These are phyloP conservation scores for Triticum dicoccoides DNA, from an alignment of 176 grass and related monocot genomes.

Conservation along the genomic window DNA sequence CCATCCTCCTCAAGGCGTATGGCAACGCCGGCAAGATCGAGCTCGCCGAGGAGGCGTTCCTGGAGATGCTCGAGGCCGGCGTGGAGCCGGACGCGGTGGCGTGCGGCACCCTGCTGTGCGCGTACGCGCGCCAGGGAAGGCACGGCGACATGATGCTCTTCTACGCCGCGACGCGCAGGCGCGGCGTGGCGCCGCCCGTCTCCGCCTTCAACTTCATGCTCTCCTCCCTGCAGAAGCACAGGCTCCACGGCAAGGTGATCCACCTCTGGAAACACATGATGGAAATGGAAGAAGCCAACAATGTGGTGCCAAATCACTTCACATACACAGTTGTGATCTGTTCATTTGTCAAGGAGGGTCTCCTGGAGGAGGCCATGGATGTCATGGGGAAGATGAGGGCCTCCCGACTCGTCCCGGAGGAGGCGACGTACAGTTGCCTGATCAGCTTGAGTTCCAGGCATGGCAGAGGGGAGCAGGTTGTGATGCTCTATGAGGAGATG, in stretches of 20 bases:
- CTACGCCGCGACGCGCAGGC: slow-evolving; percentile 56
- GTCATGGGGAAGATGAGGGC: slow-evolving; percentile 56
- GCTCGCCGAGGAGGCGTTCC: slow-evolving; percentile 77
- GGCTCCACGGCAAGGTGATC: slow-evolving; percentile 66
- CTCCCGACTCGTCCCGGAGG: slow-evolving; percentile 48
- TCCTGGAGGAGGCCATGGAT: slow-evolving; percentile 63
- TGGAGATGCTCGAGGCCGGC: slow-evolving; percentile 90
- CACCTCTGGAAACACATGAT: slow-evolving; percentile 72
- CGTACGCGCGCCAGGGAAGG: slow-evolving; percentile 74
- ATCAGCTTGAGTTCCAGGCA: slow-evolving; percentile 63
- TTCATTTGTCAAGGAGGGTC: slow-evolving; percentile 57
- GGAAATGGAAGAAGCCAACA: slow-evolving; percentile 33
- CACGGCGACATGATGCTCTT: slow-evolving; percentile 89
- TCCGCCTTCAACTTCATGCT: slow-evolving; percentile 92
- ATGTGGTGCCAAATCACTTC: slow-evolving; percentile 59
- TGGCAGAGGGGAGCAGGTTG: slow-evolving; percentile 59
- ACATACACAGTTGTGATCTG: slow-evolving; percentile 63
- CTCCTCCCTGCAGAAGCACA: slow-evolving; percentile 94
- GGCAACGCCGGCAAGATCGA: slow-evolving; percentile 67
- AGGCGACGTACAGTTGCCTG: slow-evolving; percentile 57
- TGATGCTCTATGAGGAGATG: slow-evolving; percentile 80
- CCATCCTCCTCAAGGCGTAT: slow-evolving; percentile 72
- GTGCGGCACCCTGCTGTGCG: slow-evolving; percentile 86
- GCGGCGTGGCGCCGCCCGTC: slow-evolving; percentile 51
- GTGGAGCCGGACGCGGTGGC: slow-evolving; percentile 82